Percentiles rank a stretch among this genome's conserved stretches.
Evolutionary conservation across 2,329 filamentous ascomycete genomes (phyloP).

Genomic region (Pestalotiopsis sp.): DNA sequence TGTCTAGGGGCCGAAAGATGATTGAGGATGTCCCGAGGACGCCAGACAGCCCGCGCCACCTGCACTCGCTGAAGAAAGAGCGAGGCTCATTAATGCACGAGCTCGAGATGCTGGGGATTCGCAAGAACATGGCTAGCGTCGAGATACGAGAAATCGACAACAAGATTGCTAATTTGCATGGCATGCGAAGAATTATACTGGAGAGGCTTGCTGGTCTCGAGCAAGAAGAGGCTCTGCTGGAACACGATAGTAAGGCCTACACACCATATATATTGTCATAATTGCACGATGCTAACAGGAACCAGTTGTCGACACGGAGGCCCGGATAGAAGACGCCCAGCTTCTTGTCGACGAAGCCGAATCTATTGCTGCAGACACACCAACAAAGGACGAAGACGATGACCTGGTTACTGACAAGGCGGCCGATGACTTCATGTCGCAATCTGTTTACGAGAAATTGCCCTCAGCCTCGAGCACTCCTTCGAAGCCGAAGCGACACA

Average conservation of each 20-base stretch:
- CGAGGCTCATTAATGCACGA: conserved; percentile 79
- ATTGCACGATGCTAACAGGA: neutral
- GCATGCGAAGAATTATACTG: conserved; percentile 89
- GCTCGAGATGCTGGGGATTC: conserved; percentile 85
- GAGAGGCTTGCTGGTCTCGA: conserved; percentile 85
- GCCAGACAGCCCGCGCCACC: conserved; percentile 62
- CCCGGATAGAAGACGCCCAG: conserved; percentile 63
- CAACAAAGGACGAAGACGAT: conserved; percentile 37
- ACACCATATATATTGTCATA: conserved; percentile 30
- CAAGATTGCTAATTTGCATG: conserved; percentile 91
- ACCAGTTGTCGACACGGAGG: conserved; percentile 63
- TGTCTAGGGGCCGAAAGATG: conserved; percentile 76
- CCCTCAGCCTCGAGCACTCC: conserved; percentile 57
- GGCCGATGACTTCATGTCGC: conserved; percentile 83
- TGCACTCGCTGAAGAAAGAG: conserved; percentile 78
- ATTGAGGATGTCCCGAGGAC: conserved; percentile 63
- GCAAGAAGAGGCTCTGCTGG: conserved; percentile 85
- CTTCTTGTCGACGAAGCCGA: conserved; percentile 60
- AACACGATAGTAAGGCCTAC: conserved; percentile 74
- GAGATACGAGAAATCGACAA: conserved; percentile 97
- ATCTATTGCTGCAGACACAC: conserved; percentile 51
- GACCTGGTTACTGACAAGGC: conserved; percentile 54
- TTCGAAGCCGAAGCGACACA: conserved; percentile 50
- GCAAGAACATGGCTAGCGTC: conserved; percentile 96
- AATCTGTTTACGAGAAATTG: conserved; percentile 94